phyloP scores from a whole-genome alignment of 768 basidiomycete species.

The Suillus weaverae region DNA sequence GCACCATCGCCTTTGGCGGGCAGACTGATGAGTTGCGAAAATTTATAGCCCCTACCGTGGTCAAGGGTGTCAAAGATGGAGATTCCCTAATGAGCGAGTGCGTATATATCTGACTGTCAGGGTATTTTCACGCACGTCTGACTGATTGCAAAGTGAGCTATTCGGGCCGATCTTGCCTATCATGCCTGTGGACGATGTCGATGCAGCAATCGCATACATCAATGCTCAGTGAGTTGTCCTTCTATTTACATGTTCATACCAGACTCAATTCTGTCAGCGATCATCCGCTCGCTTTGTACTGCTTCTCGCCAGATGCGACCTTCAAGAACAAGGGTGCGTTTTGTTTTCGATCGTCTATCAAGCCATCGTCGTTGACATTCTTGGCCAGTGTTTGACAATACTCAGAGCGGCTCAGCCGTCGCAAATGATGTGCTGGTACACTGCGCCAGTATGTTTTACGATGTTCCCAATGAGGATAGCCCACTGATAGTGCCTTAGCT shows the following conservation, averaged over 20 bases:
- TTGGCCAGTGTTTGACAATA: conserved; percentile 60
- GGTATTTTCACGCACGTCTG: conserved; percentile 1
- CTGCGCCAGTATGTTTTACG: conserved; percentile 43
- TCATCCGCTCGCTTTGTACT: conserved; percentile 74
- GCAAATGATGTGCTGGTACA: conserved; percentile 75
- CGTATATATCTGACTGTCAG: conserved; percentile 25
- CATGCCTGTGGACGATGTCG: conserved; percentile 65
- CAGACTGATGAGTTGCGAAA: conserved; percentile 52
- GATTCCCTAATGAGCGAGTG: conserved; percentile 81
- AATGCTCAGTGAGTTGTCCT: conserved; percentile 43
- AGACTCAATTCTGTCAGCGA: conserved; percentile 43
- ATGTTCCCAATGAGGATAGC: neutral
- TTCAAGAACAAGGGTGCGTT: conserved; percentile 61
- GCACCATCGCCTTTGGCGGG: conserved; percentile 66
- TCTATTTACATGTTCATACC: neutral
- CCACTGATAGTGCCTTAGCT: conserved; percentile 29
- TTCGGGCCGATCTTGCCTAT: conserved; percentile 84
- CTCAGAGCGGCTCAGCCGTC: conserved; percentile 67
- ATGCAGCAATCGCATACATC: conserved; percentile 71
- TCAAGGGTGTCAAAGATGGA: conserved; percentile 56
- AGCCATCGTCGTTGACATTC: conserved; percentile 2
- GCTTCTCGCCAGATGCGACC: conserved; percentile 61
- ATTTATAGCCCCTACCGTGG: conserved; percentile 73
- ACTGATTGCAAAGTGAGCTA: conserved; percentile 56
- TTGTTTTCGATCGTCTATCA: neutral